Base-by-base conservation (phyloP, 2,329 filamentous ascomycete species). In the Incumbomyces delicatus region DNA sequence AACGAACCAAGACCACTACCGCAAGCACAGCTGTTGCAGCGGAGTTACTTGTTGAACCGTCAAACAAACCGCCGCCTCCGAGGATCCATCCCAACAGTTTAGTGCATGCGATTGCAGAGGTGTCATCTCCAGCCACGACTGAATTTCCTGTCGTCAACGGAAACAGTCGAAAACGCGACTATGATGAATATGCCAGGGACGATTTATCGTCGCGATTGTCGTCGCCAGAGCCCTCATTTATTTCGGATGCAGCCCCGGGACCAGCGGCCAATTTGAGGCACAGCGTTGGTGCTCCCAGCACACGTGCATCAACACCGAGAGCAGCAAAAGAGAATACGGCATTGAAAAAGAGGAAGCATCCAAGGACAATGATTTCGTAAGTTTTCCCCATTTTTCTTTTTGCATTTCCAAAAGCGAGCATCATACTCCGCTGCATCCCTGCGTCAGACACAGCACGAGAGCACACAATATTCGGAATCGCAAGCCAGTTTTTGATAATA, bases 341-440 rank as follows among this genome's bases (percentile, higher is more conserved):
- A 22, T 22, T 12, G 20, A 35, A 35, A 33, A 13, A n/a, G 16
- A 76, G 78, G 60, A 74, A 73, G 44, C 79, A 78, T 33, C 71
- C 78, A 50, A 78, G 81, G 55, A 74, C 83, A 60, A 84, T 85
- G 66, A 76, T 74, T 63, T 85, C 81, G 81, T 62, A 58, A 61
- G 60, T 61, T 27, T 47, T 45, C 14, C 12, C 41, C 50, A 14
- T 17, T 27, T 31, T 6, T 39, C 20, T 36, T 22, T 39, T 18
- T 17, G 16, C 10, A 8, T 42, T 33, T n/a, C n/a, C 12, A 6
- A 12, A 14, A 6, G 14, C 22, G 8, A 27, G 22, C 22, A 8
- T 8, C 5, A 27, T 27, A 8, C 8, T 27, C 5, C 22, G 8
- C 22, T 27, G 22, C 22, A 27, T 8, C 22, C 4, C 8, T 27